Evolutionary conservation across 148 eudicot genomes (phyloP), one percentile per base, ranked within the genome.

Genomic region (Fagopyrum tataricum): DNA sequence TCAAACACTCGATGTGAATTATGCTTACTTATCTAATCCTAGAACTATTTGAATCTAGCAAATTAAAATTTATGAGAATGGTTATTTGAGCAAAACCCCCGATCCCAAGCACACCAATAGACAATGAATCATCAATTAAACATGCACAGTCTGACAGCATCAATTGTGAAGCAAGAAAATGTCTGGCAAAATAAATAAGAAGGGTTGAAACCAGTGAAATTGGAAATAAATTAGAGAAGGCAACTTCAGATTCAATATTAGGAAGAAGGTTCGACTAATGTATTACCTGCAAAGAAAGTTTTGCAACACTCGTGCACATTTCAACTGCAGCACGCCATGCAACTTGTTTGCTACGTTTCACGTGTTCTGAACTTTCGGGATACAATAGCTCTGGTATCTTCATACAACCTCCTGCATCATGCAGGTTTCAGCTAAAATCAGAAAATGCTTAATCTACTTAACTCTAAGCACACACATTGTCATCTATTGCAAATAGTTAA

Each of bases 231-330:
- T 64, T 15, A 42, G 8, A 23, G 37, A 71, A 47, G 37, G 31
- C 52, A n/a, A 70, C 26, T 39, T 67, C 9, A 17, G 5, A 67
- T 17, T 8, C 21, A 48, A 44, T 37, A 62, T 21, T 24, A 48
- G 7, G 40, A 72, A 43, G 58, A 26, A 76, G 72, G 66, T 61
- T n/a, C 66, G 49, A 67, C 4, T 31, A 37, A 72, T 66, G 39
- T 23, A 40, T 76, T 76, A 88, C 99, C 97, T 87, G 99, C 75
- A 95, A 83, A 73, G 99, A 97, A 76, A 95, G 97, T 85, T 95
- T 96, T 41, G 82, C 88, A 79, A 89, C 84, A 74, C 83, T 87
- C 52, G 71, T 82, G 61, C 94, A 86, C 59, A 79, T 71, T 82
- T 95, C 97, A 51, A 92, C 97, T 58, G 87, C 84, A 52, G 97